Evolutionary conservation across 805 yeast genomes (phyloP).

Genomic region (Zygosaccharomyces bailii): DNA sequence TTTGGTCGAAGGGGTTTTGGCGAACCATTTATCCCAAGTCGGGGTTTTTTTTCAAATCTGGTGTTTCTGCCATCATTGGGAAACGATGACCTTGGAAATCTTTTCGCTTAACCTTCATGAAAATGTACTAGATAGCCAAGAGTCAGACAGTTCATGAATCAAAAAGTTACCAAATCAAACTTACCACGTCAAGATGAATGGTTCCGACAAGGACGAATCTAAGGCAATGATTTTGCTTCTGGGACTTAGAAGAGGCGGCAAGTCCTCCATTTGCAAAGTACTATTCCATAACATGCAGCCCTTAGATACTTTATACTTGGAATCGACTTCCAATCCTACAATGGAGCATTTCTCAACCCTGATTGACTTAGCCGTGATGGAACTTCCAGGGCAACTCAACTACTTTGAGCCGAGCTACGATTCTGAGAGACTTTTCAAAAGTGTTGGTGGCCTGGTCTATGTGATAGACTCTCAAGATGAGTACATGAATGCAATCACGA

Average conservation of each 20-base stretch:
- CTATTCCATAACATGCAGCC: slow-evolving; percentile 97
- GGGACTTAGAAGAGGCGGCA: slow-evolving; percentile 91
- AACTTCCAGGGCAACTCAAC: slow-evolving; percentile 90
- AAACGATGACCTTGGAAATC: background rate
- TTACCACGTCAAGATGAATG: slow-evolving; percentile 5
- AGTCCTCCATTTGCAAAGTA: slow-evolving; percentile 92
- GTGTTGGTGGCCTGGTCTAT: slow-evolving; percentile 87
- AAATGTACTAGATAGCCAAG: background rate
- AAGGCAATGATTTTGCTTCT: slow-evolving; percentile 80
- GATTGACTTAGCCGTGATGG: slow-evolving; percentile 86
- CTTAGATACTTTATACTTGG: slow-evolving; percentile 83
- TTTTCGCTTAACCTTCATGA: background rate
- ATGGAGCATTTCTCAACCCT: slow-evolving; percentile 79
- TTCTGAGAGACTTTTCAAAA: slow-evolving; percentile 68
- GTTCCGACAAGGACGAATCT: slow-evolving; percentile 38
- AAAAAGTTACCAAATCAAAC: too few species aligned
- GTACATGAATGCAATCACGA: slow-evolving; percentile 85
- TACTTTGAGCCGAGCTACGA: slow-evolving; percentile 84
- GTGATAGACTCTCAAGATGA: slow-evolving; percentile 96
- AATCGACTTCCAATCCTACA: slow-evolving; percentile 85
- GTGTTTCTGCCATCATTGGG: background rate
- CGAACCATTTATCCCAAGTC: too few species aligned
- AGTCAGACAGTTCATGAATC: too few species aligned
- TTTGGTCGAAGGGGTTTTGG: slow-evolving; percentile 62
- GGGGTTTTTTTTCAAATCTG: too few species aligned